phyloP scores from a whole-genome alignment of 83 land plant genomes.

The Picea engelmannii region DNA sequence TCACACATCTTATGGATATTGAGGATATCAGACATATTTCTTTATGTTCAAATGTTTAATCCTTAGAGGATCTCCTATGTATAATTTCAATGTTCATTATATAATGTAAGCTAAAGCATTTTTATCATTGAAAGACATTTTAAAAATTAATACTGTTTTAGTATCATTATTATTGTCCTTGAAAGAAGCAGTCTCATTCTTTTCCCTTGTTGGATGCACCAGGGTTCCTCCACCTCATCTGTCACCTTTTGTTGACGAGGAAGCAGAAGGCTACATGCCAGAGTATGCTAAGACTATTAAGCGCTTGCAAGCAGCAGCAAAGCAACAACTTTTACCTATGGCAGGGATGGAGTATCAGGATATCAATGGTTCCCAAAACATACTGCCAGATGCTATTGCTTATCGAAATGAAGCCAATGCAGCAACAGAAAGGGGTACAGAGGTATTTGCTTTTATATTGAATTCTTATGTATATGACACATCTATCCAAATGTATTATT shows the following conservation, averaged over 20 bases:
- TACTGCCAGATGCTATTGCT: constrained; percentile 49
- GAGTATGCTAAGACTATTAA: constrained; percentile 93
- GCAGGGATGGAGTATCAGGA: constrained; percentile 66
- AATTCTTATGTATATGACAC: background rate
- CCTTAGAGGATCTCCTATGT: no score
- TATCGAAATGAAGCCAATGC: constrained; percentile 56
- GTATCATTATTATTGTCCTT: background rate
- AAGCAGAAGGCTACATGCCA: constrained; percentile 90
- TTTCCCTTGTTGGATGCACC: background rate
- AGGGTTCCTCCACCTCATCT: constrained; percentile 95
- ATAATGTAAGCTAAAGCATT: background rate
- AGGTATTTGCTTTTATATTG: constrained; percentile 26
- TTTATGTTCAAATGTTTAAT: no score
- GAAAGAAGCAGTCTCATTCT: background rate
- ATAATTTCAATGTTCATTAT: background rate
- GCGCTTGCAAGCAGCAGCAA: constrained; percentile 78
- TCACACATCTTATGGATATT: background rate
- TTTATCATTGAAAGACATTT: background rate
- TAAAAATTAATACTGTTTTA: background rate
- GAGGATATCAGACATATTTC: no score
- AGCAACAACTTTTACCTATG: constrained; percentile 68
- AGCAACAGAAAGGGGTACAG: constrained; percentile 50
- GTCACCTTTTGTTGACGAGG: constrained; percentile 96
- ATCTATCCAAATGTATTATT: constrained; percentile 1
- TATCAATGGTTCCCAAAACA: constrained; percentile 48